These are phyloP conservation scores for Clarireedia hainanense DNA, from an alignment of 2,329 filamentous ascomycete genomes.

Conservation along the genomic window DNA sequence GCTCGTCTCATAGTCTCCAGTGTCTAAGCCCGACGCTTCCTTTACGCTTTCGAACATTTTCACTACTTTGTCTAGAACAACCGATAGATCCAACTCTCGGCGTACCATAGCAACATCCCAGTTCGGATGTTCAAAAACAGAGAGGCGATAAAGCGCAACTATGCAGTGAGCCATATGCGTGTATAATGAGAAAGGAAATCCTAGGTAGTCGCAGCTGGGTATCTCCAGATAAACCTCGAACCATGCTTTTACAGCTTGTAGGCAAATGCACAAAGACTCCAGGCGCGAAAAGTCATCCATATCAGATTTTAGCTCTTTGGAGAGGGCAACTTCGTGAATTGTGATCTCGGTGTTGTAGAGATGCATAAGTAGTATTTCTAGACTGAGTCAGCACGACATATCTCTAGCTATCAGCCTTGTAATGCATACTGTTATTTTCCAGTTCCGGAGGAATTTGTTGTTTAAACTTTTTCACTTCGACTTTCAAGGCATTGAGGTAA, in stretches of 20 bases:
- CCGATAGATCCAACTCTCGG: constrained; percentile 2
- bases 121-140: neutral
- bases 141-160: constrained; percentile 3
- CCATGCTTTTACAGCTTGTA: constrained; percentile 8
- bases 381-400: neutral
- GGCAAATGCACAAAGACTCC: constrained; percentile 4
- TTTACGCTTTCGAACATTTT: neutral
- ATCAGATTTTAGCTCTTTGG: neutral
- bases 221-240: constrained; percentile 5
- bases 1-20: neutral
- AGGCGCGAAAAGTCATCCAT: neutral
- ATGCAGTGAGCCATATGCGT: constrained; percentile 4
- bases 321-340: constrained; percentile 3
- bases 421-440: constrained; percentile 30
- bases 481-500: constrained; percentile 40
- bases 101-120: constrained; percentile 2
- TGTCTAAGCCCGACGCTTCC: neutral
- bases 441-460: constrained; percentile 58
- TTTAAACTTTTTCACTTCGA: constrained; percentile 49
- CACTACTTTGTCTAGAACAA: neutral
- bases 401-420: too few species aligned
- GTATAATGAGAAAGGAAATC: neutral
- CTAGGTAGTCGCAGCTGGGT: neutral
- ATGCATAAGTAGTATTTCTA: constrained; percentile 2
- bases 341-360: constrained; percentile 6